Conservation (phyloP, 495 filamentous ascomycete genomes). For the Penicillium longicatenatum region DNA sequence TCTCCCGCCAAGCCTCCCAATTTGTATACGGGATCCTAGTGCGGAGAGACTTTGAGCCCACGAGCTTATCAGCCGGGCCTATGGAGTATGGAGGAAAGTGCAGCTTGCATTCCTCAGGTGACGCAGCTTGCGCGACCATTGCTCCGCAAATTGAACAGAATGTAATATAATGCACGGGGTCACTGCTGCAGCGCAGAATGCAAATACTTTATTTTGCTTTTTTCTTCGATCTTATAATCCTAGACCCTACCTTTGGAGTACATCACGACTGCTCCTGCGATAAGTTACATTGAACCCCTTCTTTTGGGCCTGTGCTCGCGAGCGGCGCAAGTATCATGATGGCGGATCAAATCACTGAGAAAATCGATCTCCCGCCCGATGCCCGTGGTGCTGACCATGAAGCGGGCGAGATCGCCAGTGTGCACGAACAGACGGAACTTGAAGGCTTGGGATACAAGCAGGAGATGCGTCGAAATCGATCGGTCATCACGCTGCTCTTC, state of each 20-base stretch:
- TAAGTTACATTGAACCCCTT: not conserved
- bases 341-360: conserved; percentile 1
- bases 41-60: not conserved
- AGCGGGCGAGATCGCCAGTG: conserved; percentile 16
- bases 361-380: not conserved
- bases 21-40: conserved; percentile 12
- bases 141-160: not conserved
- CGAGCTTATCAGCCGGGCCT: conserved; percentile 1
- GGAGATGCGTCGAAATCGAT: conserved; percentile 42
- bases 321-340: not conserved
- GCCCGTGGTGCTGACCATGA: conserved; percentile 14
- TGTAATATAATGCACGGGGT: not conserved
- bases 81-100: no score
- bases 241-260: not conserved
- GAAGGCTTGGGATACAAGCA: conserved; percentile 40
- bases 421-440: conserved; percentile 27
- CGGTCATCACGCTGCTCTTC: conserved; percentile 39
- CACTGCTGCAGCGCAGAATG: not conserved
- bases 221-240: not conserved
- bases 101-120: not conserved
- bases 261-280: conserved; percentile 3
- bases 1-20: not conserved
- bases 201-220: not conserved
- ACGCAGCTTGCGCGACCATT: not conserved
- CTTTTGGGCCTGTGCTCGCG: not conserved